Evolutionary conservation across 139 green algal genomes (phyloP), one percentile per base, ranked within the genome.

Genomic region (Chlorella sp.): DNA sequence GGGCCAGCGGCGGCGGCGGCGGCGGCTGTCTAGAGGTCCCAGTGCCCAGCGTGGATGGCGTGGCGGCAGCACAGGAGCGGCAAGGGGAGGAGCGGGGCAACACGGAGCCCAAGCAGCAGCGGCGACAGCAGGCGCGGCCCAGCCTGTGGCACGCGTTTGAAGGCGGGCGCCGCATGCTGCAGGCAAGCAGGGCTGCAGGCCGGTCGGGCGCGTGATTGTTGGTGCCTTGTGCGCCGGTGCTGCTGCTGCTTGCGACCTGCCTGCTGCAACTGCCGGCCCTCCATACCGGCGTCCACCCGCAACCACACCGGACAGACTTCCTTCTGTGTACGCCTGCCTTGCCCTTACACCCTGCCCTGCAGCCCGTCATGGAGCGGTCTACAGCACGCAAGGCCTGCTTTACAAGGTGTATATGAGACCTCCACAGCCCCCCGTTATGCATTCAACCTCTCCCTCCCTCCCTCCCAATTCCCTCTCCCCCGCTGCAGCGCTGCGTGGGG

Each of bases 131-230:
- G 42, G 42, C 22, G 48, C 85, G 34, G 34, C 90, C 79, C 30
- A 75, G 79, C 57, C 81, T 90, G 37, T 87, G 64, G 77, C 14
- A 28, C 42, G 78, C 85, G 5, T 81, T 81, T 83, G 90, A 87
- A 42, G 88, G 81, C 37, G 88, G 81, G 37, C 80, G 88, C 42
- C 88, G 88, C 81, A 53, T 88, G 68, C 81, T 88, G 64, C 88
- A 86, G 87, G 79, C 78, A 40, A 32, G 15, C 26, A 0, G 69
- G 9, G 3, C 34, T 22, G 14, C 11, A 61, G 19, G 40, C 75
- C 1, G n/a, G 19, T 53, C n/a, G 19, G 22, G 32, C 73, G 14
- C 30, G 2, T 36, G 69, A 19, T 3, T 77, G 69, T 11, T 3
- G 69, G 80, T 37, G 80, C n/a, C n/a, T n/a, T 85, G 1, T 85